Conservation (phyloP, 2,329 filamentous ascomycete species). For the Phialocephala subalpina region DNA sequence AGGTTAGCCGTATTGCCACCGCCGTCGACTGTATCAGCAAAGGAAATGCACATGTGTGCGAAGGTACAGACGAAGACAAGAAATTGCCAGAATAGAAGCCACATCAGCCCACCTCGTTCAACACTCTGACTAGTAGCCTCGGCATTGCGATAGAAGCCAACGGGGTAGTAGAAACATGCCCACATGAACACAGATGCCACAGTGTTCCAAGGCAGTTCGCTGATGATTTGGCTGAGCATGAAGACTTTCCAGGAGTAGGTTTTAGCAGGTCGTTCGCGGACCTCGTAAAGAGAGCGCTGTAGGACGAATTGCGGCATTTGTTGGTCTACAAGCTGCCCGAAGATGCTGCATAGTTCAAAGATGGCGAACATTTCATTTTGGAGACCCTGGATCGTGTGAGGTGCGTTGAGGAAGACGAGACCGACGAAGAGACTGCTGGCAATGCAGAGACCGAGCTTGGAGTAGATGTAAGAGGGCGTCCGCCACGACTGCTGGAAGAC, state of each 20-base stretch:
- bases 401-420: constrained; percentile 72
- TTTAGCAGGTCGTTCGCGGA: constrained; percentile 76
- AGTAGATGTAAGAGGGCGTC: constrained; percentile 61
- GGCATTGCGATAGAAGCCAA: constrained; percentile 78
- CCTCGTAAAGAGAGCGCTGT: constrained; percentile 63
- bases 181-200: constrained; percentile 78
- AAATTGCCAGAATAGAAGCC: too few species aligned
- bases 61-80: too few species aligned
- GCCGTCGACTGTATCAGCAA: too few species aligned
- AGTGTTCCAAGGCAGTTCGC: constrained; percentile 82
- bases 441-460: constrained; percentile 24
- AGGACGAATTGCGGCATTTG: constrained; percentile 73
- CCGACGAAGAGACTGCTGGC: constrained; percentile 60
- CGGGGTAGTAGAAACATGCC: constrained; percentile 84
- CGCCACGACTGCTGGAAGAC: constrained; percentile 70
- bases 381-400: constrained; percentile 64
- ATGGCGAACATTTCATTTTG: constrained; percentile 76
- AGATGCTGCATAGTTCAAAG: constrained; percentile 73
- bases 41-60: too few species aligned
- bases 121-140: constrained; percentile 62
- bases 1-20: constrained; percentile 60
- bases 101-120: constrained; percentile 58
- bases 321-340: constrained; percentile 77
- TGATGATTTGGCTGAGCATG: constrained; percentile 74
- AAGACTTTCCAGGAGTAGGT: constrained; percentile 76